phyloP scores from a whole-genome alignment of 805 yeast genomes.

The Kregervanrija fluxuum region DNA sequence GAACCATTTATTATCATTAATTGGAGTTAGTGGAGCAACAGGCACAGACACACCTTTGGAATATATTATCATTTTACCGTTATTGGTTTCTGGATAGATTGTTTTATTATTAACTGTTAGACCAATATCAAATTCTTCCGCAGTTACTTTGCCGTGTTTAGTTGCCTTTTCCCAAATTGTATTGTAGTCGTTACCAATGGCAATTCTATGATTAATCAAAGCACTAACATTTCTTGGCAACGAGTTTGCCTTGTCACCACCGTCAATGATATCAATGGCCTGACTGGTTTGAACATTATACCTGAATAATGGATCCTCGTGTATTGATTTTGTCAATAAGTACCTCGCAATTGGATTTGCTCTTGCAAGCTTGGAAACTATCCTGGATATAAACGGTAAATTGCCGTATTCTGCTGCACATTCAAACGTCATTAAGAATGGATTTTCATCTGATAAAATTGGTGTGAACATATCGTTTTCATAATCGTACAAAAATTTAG shows the following conservation, averaged over 20 bases:
- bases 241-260: constrained; percentile 73
- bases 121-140: constrained; percentile 29
- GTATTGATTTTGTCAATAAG: constrained; percentile 26
- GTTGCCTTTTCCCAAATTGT: constrained; percentile 40
- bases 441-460: constrained; percentile 45
- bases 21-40: constrained; percentile 41
- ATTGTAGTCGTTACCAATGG: constrained; percentile 26
- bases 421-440: constrained; percentile 47
- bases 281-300: constrained; percentile 54
- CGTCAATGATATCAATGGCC: constrained; percentile 57
- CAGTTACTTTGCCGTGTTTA: constrained; percentile 25
- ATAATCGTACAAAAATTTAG: constrained; percentile 46
- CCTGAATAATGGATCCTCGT: constrained; percentile 17
- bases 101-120: constrained; percentile 32
- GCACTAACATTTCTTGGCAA: constrained; percentile 56
- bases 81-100: constrained; percentile 11
- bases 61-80: constrained; percentile 20
- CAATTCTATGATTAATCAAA: constrained; percentile 51
- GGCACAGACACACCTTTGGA: constrained; percentile 19
- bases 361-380: constrained; percentile 29
- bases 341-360: constrained; percentile 28
- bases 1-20: constrained; percentile 41
- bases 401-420: constrained; percentile 51
- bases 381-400: constrained; percentile 20
- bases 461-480: constrained; percentile 51